Base-by-base conservation (phyloP, 139 green algal species). In the Chlamydomonas sp. region DNA sequence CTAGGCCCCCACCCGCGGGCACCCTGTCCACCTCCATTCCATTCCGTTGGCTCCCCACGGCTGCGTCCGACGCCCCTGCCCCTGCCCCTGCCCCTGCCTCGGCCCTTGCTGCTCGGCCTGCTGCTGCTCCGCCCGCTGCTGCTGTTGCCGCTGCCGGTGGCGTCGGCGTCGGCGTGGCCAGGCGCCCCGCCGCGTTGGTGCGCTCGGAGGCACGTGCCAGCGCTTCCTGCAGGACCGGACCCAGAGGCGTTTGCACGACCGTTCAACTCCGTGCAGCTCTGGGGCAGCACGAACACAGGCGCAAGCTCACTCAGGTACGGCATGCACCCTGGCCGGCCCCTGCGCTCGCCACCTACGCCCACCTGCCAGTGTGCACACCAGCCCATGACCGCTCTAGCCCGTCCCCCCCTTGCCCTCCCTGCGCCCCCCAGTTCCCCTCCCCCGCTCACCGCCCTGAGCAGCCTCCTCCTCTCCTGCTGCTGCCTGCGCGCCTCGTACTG, bases 381-480 rank as follows among this genome's bases (percentile, higher is more conserved):
- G 31, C 31, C 31, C 31, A 49, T 49, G 31, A 49, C 31, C 31
- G 31, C 31, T 49, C 31, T 49, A 49, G 31, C 73, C 73, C 5
- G 7, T 78, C 73, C 20, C n/a, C 76, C 5, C 10, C 4, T 14
- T 2, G 59, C 78, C 63, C 4, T 4, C 31, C 2, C 17, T 8
- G 5, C 6, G 5, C 7, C 73, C 71, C 71, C 8, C 71, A 74
- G 68, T 18, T 74, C 12, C 8, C 14, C 8, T 15, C 68, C 14
- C 5, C 68, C 15, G 15, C 77, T 83, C 62, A 87, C 79, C 63
- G 84, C 57, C 5, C 71, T n/a, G n/a, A 78, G 63, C 20, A 62
- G 16, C 61, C 61, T 78, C 69, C 77, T 78, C 12, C 69, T 49
- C 18, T 87, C 76, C 77, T 85, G 83, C 72, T 87, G 84, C 88